Percentiles rank a stretch among this genome's conserved stretches.
Evolutionary conservation across 192 early-diverging fungal species (phyloP).

Genomic region (Cetraspora pellucida): DNA sequence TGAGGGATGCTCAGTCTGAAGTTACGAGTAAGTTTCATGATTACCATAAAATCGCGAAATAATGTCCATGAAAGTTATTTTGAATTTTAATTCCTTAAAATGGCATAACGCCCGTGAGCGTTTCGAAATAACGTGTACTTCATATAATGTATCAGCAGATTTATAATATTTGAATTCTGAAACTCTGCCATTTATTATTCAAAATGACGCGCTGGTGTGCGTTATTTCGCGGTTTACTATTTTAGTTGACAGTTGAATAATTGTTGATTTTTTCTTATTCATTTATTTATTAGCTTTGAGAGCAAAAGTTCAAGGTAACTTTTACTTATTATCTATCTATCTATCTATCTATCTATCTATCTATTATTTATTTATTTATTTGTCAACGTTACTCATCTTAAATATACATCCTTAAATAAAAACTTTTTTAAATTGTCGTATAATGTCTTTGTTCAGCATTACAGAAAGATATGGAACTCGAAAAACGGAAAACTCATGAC

Average conservation of each 20-base stretch:
- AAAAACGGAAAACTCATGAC: slow-evolving; percentile 33
- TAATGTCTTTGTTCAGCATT: slow-evolving; percentile 3
- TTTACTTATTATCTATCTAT: too few species aligned
- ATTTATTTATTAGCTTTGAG: slow-evolving; percentile 14
- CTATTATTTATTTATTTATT: neutral
- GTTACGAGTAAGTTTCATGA: slow-evolving; percentile 31
- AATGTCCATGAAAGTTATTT: too few species aligned
- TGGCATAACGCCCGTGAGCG: too few species aligned
- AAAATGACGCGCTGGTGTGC: too few species aligned
- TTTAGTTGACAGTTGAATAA: neutral
- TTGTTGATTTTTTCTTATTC: neutral
- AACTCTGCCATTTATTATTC: too few species aligned
- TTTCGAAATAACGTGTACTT: too few species aligned
- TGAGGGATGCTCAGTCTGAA: slow-evolving; percentile 40
- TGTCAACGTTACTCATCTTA: neutral
- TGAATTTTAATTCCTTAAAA: too few species aligned
- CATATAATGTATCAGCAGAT: too few species aligned
- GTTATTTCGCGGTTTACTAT: neutral
- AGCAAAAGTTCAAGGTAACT: slow-evolving; percentile 12
- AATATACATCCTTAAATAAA: too few species aligned
- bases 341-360: neutral
- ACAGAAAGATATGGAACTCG: slow-evolving; percentile 30
- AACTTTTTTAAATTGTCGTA: too few species aligned
- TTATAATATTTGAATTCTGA: too few species aligned
- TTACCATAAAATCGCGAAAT: too few species aligned